Conservation (phyloP, 2,329 filamentous ascomycete genomes). For the Cladophialophora exuberans region DNA sequence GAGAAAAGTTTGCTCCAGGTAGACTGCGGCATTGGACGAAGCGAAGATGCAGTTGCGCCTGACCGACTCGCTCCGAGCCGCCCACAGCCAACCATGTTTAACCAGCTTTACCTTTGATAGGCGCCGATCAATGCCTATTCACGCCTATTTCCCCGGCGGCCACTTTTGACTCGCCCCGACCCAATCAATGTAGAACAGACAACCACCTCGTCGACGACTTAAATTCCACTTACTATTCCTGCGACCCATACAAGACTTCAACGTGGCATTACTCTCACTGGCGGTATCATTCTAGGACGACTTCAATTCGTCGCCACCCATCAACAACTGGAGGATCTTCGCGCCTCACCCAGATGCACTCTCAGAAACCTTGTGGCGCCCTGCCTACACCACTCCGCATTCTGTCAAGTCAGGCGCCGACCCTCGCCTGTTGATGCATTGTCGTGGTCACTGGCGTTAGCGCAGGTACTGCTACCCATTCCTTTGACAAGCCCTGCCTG, state of each 20-base stretch:
- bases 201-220: neutral
- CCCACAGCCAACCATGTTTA: slow-evolving; percentile 11
- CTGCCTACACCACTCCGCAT: slow-evolving; percentile 12
- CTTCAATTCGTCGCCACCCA: slow-evolving; percentile 24
- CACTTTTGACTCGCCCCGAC: neutral
- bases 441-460: slow-evolving; percentile 2
- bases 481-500: neutral
- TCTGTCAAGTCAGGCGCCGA: slow-evolving; percentile 16
- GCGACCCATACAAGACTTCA: slow-evolving; percentile 10
- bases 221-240: slow-evolving; percentile 7
- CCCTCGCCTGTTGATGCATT: slow-evolving; percentile 1
- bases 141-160: neutral
- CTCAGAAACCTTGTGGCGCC: slow-evolving; percentile 7
- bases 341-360: slow-evolving; percentile 22
- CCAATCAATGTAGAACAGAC: slow-evolving; percentile 13
- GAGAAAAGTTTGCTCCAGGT: neutral
- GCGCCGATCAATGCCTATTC: too few species aligned
- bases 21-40: too few species aligned
- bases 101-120: too few species aligned
- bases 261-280: slow-evolving; percentile 21
- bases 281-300: slow-evolving; percentile 1
- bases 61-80: slow-evolving; percentile 16
- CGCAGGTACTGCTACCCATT: slow-evolving; percentile 19
- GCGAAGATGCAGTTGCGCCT: slow-evolving; percentile 24
- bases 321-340: slow-evolving; percentile 22